phyloP scores from a whole-genome alignment of 148 eudicot species.

The Rhododendron williamsianum region DNA sequence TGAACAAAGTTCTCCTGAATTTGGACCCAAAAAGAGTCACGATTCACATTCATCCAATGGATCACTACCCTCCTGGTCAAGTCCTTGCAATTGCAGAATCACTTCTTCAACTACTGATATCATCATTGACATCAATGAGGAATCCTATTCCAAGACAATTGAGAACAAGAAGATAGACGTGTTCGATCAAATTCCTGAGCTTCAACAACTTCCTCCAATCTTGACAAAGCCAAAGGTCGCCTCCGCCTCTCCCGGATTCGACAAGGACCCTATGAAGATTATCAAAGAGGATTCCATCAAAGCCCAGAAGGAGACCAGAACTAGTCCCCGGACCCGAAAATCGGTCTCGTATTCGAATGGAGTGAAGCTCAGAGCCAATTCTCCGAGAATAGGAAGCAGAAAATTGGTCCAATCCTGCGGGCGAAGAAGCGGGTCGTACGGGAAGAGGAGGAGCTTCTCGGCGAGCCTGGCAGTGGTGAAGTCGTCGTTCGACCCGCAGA shows the following conservation, averaged over 20 bases:
- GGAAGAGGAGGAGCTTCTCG: constrained; percentile 18
- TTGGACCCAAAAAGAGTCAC: constrained; percentile 7
- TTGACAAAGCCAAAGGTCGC: constrained; percentile 29
- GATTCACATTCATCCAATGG: constrained; percentile 4
- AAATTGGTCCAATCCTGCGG: constrained; percentile 10
- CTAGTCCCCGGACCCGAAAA: constrained; percentile 9
- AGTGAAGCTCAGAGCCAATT: constrained; percentile 26
- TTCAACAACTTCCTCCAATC: constrained; percentile 39
- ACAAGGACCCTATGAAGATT: constrained; percentile 8
- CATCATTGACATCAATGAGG: constrained; percentile 32
- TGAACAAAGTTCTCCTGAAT: constrained; percentile 19
- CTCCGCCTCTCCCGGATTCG: not conserved
- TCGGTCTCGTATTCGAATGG: constrained; percentile 16
- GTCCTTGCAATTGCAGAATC: constrained; percentile 26
- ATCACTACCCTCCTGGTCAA: constrained; percentile 13
- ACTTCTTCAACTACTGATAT: constrained; percentile 39
- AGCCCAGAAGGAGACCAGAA: not conserved
- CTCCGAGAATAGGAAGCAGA: constrained; percentile 25
- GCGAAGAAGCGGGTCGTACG: constrained; percentile 12
- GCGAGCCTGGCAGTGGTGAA: constrained; percentile 50
- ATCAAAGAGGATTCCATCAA: constrained; percentile 16
- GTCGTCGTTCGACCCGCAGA: constrained; percentile 48
- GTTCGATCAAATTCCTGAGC: constrained; percentile 24
- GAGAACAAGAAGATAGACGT: constrained; percentile 10
- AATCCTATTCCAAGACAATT: not conserved